Base-by-base conservation (phyloP, 2,329 filamentous ascomycete genomes). In the Spiromastix sp. region DNA sequence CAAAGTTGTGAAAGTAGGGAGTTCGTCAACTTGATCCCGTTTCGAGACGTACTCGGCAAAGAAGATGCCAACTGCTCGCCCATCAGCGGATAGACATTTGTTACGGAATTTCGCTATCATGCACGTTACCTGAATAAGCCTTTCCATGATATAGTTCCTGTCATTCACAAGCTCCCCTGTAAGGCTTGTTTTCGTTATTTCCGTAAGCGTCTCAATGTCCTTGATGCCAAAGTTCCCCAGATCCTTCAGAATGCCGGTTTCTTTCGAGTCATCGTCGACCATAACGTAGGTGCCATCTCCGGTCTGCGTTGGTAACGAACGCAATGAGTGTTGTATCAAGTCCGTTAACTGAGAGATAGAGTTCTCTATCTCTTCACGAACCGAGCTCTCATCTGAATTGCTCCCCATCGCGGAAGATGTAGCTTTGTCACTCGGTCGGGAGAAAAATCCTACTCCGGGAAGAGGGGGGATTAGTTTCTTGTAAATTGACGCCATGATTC, bases 121-220 rank as follows among this genome's bases (percentile, higher is more conserved):
- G 19, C 15, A 2, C 34, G 32, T 37, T 32, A 64, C 59, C 40
- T 66, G 57, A 32, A 78, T 68, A 39, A 77, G 50, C 16, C 64
- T 60, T 48, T 78, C 74, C 72, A 77, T 77, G 9, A 73, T 57
- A 47, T 76, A 76, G 2, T 67, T 67, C 50, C 72, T 77, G 48
- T 82, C 78, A 46, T 82, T 64, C 11, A 74, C 55, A 5, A 67
- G 66, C 27, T 71, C 60, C 2, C 71, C 71, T n/a, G 66, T 64
- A 37, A 56, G 47, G 13, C 63, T 49, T 32, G 51, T 57, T 15
- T 64, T 63, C 9, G 63, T 54, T 17, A 61, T 40, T 21, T 63
- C 59, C 20, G 54, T 43, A 15, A 66, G 34, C 8, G 60, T 60
- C 30, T 55, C 53, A 34, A 68, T 52, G 42, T 70, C 61, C 18